These are phyloP conservation scores for Colletotrichum chrysophilum DNA, from an alignment of 2,329 filamentous ascomycete genomes.

Conservation along the genomic window DNA sequence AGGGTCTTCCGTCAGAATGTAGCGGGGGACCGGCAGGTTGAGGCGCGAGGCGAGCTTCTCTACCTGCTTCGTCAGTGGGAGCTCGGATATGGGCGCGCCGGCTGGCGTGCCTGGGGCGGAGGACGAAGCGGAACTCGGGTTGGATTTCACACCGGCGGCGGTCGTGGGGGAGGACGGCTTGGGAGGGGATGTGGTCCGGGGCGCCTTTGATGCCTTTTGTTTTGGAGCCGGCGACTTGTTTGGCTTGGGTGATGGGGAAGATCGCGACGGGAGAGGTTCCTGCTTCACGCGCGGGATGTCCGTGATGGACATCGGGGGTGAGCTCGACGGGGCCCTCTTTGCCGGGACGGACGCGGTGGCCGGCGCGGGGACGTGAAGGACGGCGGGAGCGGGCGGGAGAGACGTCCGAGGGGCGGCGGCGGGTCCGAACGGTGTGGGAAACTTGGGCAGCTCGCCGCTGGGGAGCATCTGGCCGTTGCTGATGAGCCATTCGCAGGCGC, in stretches of 20 bases:
- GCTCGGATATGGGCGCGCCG: neutral
- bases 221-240: neutral
- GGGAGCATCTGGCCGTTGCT: constrained; percentile 30
- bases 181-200: neutral
- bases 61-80: constrained; percentile 31
- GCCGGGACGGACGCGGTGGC: neutral
- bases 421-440: constrained; percentile 14
- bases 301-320: neutral
- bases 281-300: neutral
- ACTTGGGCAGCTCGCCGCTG: constrained; percentile 23
- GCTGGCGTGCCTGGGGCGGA: neutral
- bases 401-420: neutral
- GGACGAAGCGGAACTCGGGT: neutral
- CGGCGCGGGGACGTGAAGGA: neutral
- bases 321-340: neutral
- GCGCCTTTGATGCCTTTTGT: constrained; percentile 13
- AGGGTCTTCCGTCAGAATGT: constrained; percentile 30
- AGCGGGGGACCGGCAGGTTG: constrained; percentile 36
- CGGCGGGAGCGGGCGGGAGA: neutral
- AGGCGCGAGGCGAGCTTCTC: constrained; percentile 36
- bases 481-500: constrained; percentile 48
- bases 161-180: neutral
- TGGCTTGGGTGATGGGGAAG: neutral
- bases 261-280: neutral
- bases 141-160: neutral